phyloP scores from a whole-genome alignment of 2,329 filamentous ascomycete species.

The Microsporum canis region DNA sequence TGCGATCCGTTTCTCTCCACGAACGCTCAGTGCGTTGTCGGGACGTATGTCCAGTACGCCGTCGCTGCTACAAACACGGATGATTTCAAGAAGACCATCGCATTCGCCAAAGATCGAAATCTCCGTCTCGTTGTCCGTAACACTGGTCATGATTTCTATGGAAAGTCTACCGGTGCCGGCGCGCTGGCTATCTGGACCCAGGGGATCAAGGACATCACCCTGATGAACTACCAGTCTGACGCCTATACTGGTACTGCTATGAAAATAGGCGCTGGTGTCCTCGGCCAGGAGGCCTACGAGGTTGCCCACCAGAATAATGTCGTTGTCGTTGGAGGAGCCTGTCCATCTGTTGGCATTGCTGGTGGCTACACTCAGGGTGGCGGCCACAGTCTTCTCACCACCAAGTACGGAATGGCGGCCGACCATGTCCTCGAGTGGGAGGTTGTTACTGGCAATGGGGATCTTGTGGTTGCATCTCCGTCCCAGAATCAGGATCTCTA shows the following conservation, averaged over 20 bases:
- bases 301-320: constrained; percentile 38
- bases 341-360: constrained; percentile 41
- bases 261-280: constrained; percentile 45
- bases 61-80: constrained; percentile 24
- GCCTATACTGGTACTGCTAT: constrained; percentile 39
- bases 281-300: constrained; percentile 43
- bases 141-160: constrained; percentile 45
- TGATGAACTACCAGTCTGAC: constrained; percentile 29
- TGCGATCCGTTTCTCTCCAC: neutral
- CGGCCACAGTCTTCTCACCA: constrained; percentile 45
- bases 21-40: neutral
- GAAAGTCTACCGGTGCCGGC: constrained; percentile 52
- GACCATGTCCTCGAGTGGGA: constrained; percentile 41
- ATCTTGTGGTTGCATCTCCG: constrained; percentile 33
- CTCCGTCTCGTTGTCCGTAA: constrained; percentile 41
- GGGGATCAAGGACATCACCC: constrained; percentile 18
- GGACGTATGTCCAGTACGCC: constrained; percentile 21
- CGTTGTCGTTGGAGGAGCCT: constrained; percentile 44
- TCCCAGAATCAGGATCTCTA: constrained; percentile 37
- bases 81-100: constrained; percentile 21
- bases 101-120: constrained; percentile 18
- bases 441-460: constrained; percentile 38
- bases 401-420: constrained; percentile 40
- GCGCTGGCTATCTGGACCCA: constrained; percentile 26
- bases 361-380: constrained; percentile 40